Evolutionary conservation across 352 stramenopile species (phyloP).

Genomic region (Thalassiosira exigua): DNA sequence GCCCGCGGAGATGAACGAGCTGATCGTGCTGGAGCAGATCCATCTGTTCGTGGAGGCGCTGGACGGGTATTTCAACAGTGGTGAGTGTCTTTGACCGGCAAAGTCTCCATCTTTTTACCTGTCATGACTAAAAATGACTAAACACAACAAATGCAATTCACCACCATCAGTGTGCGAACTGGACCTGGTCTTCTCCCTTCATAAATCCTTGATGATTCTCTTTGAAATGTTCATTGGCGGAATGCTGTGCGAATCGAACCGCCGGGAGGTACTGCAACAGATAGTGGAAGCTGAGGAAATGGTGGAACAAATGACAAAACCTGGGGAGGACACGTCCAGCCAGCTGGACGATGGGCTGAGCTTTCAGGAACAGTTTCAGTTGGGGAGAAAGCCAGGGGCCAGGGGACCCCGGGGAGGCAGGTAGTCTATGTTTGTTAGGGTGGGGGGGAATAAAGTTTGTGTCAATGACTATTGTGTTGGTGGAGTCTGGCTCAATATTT

Average conservation of each 20-base stretch:
- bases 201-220: conserved; percentile 83
- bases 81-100: conserved; percentile 49
- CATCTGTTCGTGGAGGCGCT: conserved; percentile 98
- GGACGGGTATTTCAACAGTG: conserved; percentile 95
- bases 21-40: conserved; percentile 97
- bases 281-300: conserved; percentile 85
- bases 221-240: conserved; percentile 87
- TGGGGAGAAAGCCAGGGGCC: conserved; percentile 77
- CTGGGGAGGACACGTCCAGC: conserved; percentile 82
- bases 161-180: conserved; percentile 83
- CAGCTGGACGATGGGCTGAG: conserved; percentile 82
- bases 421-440: conserved; percentile 21
- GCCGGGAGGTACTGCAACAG: conserved; percentile 80
- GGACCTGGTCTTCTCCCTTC: conserved; percentile 84
- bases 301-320: conserved; percentile 83
- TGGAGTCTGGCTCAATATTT: too few relatives aligned
- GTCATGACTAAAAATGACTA: too few relatives aligned
- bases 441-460: neutral
- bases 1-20: conserved; percentile 95
- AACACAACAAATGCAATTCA: too few relatives aligned
- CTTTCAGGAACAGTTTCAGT: conserved; percentile 85
- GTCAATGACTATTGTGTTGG: too few relatives aligned
- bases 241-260: conserved; percentile 81
- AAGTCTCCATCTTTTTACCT: conserved; percentile 1
- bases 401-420: conserved; percentile 54